A percentile compares a stretch with the other conserved stretches of the same genome.
These are phyloP conservation scores for Starmerella vitae DNA, from an alignment of 805 yeast species.

Conservation along the genomic window DNA sequence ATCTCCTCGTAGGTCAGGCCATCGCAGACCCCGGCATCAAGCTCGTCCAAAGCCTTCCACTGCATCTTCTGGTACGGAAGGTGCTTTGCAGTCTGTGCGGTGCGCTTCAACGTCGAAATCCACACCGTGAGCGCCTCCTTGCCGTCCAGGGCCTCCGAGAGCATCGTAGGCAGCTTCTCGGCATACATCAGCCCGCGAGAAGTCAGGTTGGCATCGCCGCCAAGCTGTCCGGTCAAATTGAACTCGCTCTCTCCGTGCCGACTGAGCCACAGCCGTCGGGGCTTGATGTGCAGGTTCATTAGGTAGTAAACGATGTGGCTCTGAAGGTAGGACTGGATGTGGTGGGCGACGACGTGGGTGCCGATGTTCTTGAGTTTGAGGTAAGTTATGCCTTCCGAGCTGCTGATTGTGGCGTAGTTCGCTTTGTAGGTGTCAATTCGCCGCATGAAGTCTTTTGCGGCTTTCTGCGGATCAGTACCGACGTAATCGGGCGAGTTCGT, in stretches of 20 bases:
- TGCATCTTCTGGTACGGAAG: slow-evolving; percentile 70
- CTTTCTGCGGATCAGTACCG: slow-evolving; percentile 54
- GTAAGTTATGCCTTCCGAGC: slow-evolving; percentile 47
- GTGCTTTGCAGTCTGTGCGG: slow-evolving; percentile 80
- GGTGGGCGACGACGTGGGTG: slow-evolving; percentile 75
- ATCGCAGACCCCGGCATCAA: slow-evolving; percentile 96
- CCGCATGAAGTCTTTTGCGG: slow-evolving; percentile 55
- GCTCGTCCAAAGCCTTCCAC: slow-evolving; percentile 95
- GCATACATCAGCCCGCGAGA: slow-evolving; percentile 80
- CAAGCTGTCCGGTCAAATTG: slow-evolving; percentile 86
- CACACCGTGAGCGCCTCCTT: slow-evolving; percentile 60
- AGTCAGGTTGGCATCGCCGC: slow-evolving; percentile 82
- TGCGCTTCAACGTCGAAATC: slow-evolving; percentile 85
- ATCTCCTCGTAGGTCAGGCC: slow-evolving; percentile 94
- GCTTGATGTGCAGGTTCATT: slow-evolving; percentile 88
- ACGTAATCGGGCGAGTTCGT: slow-evolving; percentile 73
- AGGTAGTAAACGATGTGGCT: slow-evolving; percentile 88
- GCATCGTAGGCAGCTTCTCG: slow-evolving; percentile 61
- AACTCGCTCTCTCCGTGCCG: slow-evolving; percentile 92
- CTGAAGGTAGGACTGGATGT: slow-evolving; percentile 77
- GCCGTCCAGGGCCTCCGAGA: slow-evolving; percentile 40
- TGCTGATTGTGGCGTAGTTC: slow-evolving; percentile 59
- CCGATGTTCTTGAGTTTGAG: slow-evolving; percentile 80
- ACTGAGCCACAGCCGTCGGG: slow-evolving; percentile 83
- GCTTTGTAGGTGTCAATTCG: slow-evolving; percentile 64